These are phyloP conservation scores for Coniochaeta hoffmannii DNA, from an alignment of 2,329 filamentous ascomycete genomes.

Conservation along the genomic window DNA sequence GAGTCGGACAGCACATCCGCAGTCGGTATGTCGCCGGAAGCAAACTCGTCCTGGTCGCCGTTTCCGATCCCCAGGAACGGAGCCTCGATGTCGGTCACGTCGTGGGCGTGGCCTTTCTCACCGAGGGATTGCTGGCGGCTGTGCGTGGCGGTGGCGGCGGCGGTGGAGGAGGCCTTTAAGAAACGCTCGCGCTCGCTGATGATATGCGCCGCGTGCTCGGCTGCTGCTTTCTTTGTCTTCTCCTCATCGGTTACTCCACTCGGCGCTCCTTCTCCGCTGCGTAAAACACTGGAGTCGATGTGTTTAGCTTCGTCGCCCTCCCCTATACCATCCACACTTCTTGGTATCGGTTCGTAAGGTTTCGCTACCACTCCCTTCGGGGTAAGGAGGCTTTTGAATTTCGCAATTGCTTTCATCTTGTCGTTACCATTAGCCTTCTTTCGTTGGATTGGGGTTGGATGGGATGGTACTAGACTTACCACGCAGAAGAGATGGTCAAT, in stretches of 20 bases:
- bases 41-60: slow-evolving; percentile 40
- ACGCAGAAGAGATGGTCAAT: slow-evolving; percentile 83
- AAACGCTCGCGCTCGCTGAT: slow-evolving; percentile 38
- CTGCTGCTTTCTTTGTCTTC: slow-evolving; percentile 20
- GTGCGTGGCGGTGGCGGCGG: slow-evolving; percentile 2
- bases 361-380: slow-evolving; percentile 27
- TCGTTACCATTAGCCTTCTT: not conserved
- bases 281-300: not conserved
- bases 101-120: slow-evolving; percentile 55
- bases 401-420: slow-evolving; percentile 82
- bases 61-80: slow-evolving; percentile 72
- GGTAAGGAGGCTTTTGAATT: slow-evolving; percentile 70
- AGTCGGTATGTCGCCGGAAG: slow-evolving; percentile 27
- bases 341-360: not conserved
- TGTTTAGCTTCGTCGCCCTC: not conserved
- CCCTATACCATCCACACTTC: not conserved
- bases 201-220: slow-evolving; percentile 41
- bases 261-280: not conserved
- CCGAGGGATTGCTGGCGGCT: slow-evolving; percentile 14
- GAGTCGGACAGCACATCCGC: slow-evolving; percentile 66
- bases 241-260: slow-evolving; percentile 13
- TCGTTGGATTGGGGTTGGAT: not conserved
- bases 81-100: slow-evolving; percentile 53
- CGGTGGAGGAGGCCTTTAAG: slow-evolving; percentile 19
- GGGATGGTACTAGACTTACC: slow-evolving; percentile 49